Evolutionary conservation across 257 asterid species (phyloP).

Genomic region (Thymus quinquecostatus): DNA sequence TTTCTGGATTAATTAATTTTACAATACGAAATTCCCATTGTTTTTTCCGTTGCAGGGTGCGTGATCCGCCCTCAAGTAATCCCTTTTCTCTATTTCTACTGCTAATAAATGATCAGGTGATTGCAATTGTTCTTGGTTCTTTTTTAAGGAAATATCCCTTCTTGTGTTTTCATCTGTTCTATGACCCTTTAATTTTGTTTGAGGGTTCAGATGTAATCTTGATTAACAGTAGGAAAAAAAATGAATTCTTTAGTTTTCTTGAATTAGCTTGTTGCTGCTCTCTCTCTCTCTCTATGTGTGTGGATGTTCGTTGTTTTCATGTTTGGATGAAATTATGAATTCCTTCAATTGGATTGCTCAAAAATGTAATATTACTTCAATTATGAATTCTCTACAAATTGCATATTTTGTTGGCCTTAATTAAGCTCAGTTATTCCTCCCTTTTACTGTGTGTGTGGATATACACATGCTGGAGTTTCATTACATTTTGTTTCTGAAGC

Average conservation of each 20-base stretch:
- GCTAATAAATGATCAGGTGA: background rate
- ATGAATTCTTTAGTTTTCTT: background rate
- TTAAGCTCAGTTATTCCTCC: too few relatives aligned
- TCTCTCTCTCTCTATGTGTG: background rate
- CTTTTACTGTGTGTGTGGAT: too few relatives aligned
- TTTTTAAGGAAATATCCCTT: background rate
- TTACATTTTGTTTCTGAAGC: background rate
- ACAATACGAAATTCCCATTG: background rate
- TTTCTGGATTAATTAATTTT: too few relatives aligned
- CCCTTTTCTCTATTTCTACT: background rate
- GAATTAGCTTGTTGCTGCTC: background rate
- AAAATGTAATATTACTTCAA: too few relatives aligned
- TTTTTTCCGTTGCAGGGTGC: slow-evolving; percentile 16
- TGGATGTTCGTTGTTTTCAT: too few relatives aligned
- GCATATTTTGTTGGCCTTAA: too few relatives aligned
- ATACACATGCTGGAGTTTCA: too few relatives aligned
- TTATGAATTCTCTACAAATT: too few relatives aligned
- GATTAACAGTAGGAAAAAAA: background rate
- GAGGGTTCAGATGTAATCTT: background rate
- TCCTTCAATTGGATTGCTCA: background rate
- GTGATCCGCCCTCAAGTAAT: slow-evolving; percentile 13
- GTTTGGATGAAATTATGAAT: background rate
- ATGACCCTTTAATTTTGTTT: background rate
- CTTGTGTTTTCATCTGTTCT: background rate
- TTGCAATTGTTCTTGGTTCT: background rate